These are phyloP conservation scores for Colletotrichum cereale DNA, from an alignment of 2,329 filamentous ascomycete genomes.

Conservation along the genomic window DNA sequence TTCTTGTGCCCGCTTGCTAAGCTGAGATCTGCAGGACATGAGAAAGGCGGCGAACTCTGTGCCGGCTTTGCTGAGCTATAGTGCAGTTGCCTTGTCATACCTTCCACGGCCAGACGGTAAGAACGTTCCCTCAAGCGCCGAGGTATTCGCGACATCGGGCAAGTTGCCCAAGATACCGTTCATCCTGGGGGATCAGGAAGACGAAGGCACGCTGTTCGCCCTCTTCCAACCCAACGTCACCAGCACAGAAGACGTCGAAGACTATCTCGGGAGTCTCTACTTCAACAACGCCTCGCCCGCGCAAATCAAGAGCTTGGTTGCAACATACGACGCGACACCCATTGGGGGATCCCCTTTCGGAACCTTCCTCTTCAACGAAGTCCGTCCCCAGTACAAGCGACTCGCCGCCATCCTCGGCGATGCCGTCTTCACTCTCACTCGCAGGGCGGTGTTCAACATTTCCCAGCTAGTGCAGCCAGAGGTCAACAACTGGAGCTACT, in stretches of 20 bases:
- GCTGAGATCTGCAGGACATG: constrained; percentile 64
- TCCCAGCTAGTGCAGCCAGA: constrained; percentile 54
- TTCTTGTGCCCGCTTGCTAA: constrained; percentile 69
- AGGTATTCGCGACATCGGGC: constrained; percentile 59
- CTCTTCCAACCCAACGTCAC: constrained; percentile 71
- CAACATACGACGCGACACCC: constrained; percentile 63
- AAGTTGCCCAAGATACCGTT: constrained; percentile 70
- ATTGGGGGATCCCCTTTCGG: constrained; percentile 71
- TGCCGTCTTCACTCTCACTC: constrained; percentile 62
- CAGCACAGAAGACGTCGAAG: constrained; percentile 60
- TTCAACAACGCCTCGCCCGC: constrained; percentile 44
- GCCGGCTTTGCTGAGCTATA: constrained; percentile 67
- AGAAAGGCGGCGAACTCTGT: constrained; percentile 68
- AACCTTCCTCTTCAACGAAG: constrained; percentile 68
- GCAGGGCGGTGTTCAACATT: constrained; percentile 58
- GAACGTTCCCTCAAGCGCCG: constrained; percentile 65
- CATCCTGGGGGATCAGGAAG: constrained; percentile 74
- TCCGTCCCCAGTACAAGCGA: constrained; percentile 75
- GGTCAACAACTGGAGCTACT: constrained; percentile 71
- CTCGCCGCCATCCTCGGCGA: constrained; percentile 74
- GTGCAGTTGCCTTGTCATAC: constrained; percentile 69
- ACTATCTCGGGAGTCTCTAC: constrained; percentile 68
- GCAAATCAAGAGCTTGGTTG: constrained; percentile 62
- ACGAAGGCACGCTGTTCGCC: constrained; percentile 75
- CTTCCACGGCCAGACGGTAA: constrained; percentile 71